phyloP scores from a whole-genome alignment of 768 basidiomycete species.

The Auricularia sp. region DNA sequence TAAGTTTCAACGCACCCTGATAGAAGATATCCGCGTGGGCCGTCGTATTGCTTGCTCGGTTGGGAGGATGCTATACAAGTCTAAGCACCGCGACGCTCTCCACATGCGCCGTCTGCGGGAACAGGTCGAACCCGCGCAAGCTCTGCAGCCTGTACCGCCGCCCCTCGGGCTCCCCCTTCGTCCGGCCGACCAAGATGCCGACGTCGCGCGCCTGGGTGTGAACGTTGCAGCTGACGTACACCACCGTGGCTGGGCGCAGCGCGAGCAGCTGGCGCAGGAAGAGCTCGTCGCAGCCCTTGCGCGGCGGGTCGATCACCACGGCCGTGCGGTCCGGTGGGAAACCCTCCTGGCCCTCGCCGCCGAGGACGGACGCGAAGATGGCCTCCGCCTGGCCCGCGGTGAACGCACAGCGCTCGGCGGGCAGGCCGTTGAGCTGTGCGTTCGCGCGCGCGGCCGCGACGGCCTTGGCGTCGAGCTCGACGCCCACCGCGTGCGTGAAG shows the following conservation, averaged over 20 bases:
- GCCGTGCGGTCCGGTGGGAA: conserved; percentile 62
- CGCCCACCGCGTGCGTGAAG: conserved; percentile 73
- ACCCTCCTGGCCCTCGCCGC: conserved; percentile 9
- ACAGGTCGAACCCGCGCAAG: conserved; percentile 83
- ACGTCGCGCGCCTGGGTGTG: conserved; percentile 88
- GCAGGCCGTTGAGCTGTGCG: conserved; percentile 51
- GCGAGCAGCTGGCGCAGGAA: conserved; percentile 68
- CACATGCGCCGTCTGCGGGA: conserved; percentile 93
- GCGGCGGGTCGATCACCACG: conserved; percentile 80
- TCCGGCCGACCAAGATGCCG: conserved; percentile 50
- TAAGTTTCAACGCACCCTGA: not conserved
- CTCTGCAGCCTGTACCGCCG: conserved; percentile 68
- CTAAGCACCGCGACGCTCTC: conserved; percentile 65
- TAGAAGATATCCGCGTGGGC: too few relatives aligned
- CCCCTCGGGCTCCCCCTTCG: conserved; percentile 27
- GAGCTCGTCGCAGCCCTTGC: conserved; percentile 83
- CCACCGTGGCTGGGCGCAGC: conserved; percentile 58
- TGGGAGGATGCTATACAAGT: not conserved
- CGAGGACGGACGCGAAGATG: conserved; percentile 59
- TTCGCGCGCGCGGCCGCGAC: conserved; percentile 62
- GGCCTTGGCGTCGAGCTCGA: conserved; percentile 70
- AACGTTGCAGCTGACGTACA: conserved; percentile 93
- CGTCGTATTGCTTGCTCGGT: too few relatives aligned
- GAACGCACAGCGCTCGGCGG: conserved; percentile 50
- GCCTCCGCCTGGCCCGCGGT: conserved; percentile 74